phyloP scores from a whole-genome alignment of 2,329 filamentous ascomycete species.

The Colletotrichum sublineola region DNA sequence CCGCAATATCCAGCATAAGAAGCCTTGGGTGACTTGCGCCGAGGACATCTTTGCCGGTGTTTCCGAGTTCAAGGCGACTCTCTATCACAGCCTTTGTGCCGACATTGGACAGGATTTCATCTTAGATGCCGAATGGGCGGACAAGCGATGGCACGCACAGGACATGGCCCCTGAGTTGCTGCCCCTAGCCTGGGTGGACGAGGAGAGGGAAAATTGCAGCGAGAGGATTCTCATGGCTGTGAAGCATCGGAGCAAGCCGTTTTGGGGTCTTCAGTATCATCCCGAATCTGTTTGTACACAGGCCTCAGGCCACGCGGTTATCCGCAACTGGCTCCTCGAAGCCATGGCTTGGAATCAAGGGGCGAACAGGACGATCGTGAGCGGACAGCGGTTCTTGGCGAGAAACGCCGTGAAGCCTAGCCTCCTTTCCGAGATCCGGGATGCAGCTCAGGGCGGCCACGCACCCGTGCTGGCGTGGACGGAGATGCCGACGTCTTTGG shows the following conservation, averaged over 20 bases:
- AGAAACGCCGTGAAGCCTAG: slow-evolving; percentile 51
- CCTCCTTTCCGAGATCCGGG: slow-evolving; percentile 48
- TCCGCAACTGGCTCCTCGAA: slow-evolving; percentile 81
- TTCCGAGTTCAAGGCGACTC: slow-evolving; percentile 74
- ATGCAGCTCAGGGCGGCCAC: slow-evolving; percentile 5
- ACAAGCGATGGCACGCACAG: slow-evolving; percentile 56
- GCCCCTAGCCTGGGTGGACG: slow-evolving; percentile 74
- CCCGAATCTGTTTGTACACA: slow-evolving; percentile 91
- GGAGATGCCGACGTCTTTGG: slow-evolving; percentile 43
- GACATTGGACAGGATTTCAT: slow-evolving; percentile 65
- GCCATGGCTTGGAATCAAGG: slow-evolving; percentile 71
- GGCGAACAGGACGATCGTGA: slow-evolving; percentile 43
- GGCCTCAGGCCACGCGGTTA: slow-evolving; percentile 70
- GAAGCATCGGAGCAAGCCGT: slow-evolving; percentile 75
- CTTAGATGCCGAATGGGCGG: slow-evolving; percentile 52
- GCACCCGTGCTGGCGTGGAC: slow-evolving; percentile 31
- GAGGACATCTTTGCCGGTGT: slow-evolving; percentile 76
- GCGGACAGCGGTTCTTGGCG: slow-evolving; percentile 46
- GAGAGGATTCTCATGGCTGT: slow-evolving; percentile 82
- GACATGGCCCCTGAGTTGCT: slow-evolving; percentile 57
- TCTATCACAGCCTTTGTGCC: slow-evolving; percentile 78
- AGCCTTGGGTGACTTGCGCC: slow-evolving; percentile 37
- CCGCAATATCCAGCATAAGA: slow-evolving; percentile 71
- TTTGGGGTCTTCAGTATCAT: slow-evolving; percentile 92
- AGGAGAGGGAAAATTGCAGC: slow-evolving; percentile 52